phyloP scores from a whole-genome alignment of 495 filamentous ascomycete species.

The Aspergillus haitiensis region DNA sequence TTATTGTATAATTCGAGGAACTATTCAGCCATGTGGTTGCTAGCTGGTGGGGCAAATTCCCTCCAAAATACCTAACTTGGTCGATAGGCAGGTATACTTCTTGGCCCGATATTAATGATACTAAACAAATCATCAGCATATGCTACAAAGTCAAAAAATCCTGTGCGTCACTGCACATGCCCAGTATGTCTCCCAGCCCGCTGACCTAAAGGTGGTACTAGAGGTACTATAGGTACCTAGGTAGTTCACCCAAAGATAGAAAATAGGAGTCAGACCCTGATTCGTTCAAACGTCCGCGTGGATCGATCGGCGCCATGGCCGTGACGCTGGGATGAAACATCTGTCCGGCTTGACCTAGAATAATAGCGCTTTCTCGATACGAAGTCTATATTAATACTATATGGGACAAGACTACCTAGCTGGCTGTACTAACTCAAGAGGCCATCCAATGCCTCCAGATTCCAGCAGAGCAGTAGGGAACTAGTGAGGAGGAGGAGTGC shows the following conservation, averaged over 20 bases:
- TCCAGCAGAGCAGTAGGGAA: background rate
- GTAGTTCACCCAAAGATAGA: conserved; percentile 16
- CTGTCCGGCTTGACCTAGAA: background rate
- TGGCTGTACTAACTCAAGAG: background rate
- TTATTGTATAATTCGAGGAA: conserved; percentile 6
- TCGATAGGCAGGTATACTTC: too few relatives aligned
- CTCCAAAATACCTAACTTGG: conserved; percentile 2
- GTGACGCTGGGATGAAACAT: conserved; percentile 16
- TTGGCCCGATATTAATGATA: too few relatives aligned
- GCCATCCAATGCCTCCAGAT: background rate
- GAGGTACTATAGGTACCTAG: too few relatives aligned
- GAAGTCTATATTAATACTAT: background rate
- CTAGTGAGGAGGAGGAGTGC: background rate
- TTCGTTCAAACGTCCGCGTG: conserved; percentile 21
- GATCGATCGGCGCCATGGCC: conserved; percentile 20
- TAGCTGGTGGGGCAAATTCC: conserved; percentile 14
- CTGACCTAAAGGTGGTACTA: too few relatives aligned
- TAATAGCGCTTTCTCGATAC: background rate
- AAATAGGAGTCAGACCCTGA: conserved; percentile 9
- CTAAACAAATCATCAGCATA: background rate
- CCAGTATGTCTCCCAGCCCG: too few relatives aligned
- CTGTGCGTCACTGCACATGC: background rate
- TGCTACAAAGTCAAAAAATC: background rate
- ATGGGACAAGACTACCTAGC: background rate
- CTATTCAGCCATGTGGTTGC: conserved; percentile 17